phyloP scores from a whole-genome alignment of 495 filamentous ascomycete species.

The Daldinia caldariorum region DNA sequence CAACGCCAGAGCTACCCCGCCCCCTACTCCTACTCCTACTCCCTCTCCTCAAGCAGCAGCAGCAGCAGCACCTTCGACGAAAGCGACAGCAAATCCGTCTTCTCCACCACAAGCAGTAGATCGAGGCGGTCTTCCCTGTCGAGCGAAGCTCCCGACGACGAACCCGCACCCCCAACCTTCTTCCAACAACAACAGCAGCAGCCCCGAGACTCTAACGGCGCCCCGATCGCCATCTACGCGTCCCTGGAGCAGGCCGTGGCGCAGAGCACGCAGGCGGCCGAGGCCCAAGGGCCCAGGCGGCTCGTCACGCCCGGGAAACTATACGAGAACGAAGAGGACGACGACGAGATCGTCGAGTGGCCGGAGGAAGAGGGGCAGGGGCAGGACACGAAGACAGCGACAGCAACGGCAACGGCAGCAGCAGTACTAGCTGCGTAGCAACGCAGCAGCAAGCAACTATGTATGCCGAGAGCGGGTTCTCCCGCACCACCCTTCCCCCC shows the following conservation, averaged over 20 bases:
- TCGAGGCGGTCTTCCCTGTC: slow-evolving; percentile 44
- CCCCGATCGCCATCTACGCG: slow-evolving; percentile 44
- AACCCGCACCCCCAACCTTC: slow-evolving; percentile 25
- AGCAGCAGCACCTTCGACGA: too few species aligned
- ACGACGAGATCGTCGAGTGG: slow-evolving; percentile 48
- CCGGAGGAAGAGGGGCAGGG: slow-evolving; percentile 19
- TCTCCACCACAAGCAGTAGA: slow-evolving; percentile 16
- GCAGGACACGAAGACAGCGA: too few species aligned
- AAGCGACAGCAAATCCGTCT: slow-evolving; percentile 37
- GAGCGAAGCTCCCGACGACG: slow-evolving; percentile 44
- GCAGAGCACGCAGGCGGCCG: slow-evolving; percentile 33
- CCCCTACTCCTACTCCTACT: not conserved
- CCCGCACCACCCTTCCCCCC: not conserved
- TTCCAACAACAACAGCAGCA: too few species aligned
- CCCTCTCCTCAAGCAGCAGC: slow-evolving; percentile 26
- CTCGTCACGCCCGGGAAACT: slow-evolving; percentile 48
- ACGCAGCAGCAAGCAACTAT: not conserved
- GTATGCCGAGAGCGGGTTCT: not conserved
- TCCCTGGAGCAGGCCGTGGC: slow-evolving; percentile 46
- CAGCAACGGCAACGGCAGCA: too few species aligned
- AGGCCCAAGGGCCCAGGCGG: slow-evolving; percentile 32
- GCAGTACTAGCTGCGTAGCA: slow-evolving; percentile 4
- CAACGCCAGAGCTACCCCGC: slow-evolving; percentile 42
- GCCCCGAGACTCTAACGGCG: slow-evolving; percentile 44
- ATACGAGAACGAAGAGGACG: slow-evolving; percentile 51